phyloP scores from a whole-genome alignment of 257 asterid genomes.

The Solanum sitiens region DNA sequence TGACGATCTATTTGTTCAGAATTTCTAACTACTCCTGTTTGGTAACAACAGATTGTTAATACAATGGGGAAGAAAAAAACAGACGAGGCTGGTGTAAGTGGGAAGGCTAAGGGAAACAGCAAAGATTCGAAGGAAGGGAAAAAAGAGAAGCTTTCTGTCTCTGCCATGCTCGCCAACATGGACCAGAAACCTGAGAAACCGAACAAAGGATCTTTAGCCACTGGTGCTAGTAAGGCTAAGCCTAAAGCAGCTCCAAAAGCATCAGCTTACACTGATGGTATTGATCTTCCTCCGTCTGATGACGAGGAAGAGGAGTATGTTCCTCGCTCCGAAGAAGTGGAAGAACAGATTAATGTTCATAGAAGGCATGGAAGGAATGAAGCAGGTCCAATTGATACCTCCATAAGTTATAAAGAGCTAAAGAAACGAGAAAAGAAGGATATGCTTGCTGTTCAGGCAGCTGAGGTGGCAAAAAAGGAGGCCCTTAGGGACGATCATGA shows the following conservation, averaged over 20 bases:
- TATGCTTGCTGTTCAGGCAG: conserved; percentile 36
- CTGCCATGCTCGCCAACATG: conserved; percentile 58
- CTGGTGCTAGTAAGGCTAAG: conserved; percentile 31
- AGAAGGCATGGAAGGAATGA: conserved; percentile 15
- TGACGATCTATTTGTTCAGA: not conserved
- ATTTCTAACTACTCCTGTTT: not conserved
- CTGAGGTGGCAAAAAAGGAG: conserved; percentile 43
- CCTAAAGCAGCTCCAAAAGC: conserved; percentile 33
- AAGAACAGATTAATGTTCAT: conserved; percentile 9
- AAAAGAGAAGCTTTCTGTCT: conserved; percentile 44
- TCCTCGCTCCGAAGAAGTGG: conserved; percentile 20
- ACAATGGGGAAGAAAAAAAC: conserved; percentile 57
- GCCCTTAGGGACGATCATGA: conserved; percentile 62
- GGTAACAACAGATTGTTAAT: not conserved
- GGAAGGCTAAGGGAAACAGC: conserved; percentile 39
- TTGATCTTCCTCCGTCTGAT: conserved; percentile 57
- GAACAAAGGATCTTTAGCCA: conserved; percentile 30
- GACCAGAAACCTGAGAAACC: conserved; percentile 49
- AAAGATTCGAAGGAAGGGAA: conserved; percentile 26
- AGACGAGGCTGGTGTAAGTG: conserved; percentile 35
- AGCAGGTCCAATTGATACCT: conserved; percentile 24
- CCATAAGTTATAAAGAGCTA: conserved; percentile 30
- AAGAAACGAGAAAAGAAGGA: conserved; percentile 58
- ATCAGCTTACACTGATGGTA: conserved; percentile 35
- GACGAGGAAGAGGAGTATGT: conserved; percentile 37